phyloP scores from a whole-genome alignment of 2,329 filamentous ascomycete species.

The Bipolaris zeicola region DNA sequence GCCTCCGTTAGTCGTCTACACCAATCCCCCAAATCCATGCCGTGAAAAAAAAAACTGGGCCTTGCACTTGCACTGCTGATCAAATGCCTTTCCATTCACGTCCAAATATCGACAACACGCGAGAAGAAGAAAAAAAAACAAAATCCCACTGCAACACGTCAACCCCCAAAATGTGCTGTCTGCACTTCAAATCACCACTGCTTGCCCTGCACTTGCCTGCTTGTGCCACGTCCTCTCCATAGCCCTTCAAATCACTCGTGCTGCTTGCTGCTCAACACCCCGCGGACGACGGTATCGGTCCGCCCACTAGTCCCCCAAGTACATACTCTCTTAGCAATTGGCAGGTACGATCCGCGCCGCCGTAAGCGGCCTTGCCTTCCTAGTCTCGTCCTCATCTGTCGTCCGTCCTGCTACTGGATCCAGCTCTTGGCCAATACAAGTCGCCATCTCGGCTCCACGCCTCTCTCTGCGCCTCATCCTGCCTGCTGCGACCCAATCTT shows the following conservation, averaged over 20 bases:
- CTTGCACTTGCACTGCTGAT: slow-evolving; percentile 45
- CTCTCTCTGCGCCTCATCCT: slow-evolving; percentile 39
- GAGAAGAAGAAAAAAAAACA: slow-evolving; percentile 36
- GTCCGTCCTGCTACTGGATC: slow-evolving; percentile 40
- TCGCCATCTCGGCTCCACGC: slow-evolving; percentile 32
- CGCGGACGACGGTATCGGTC: slow-evolving; percentile 38
- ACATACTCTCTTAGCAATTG: slow-evolving; percentile 35
- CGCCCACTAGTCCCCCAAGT: slow-evolving; percentile 29
- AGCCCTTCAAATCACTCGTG: slow-evolving; percentile 18
- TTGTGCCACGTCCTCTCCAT: slow-evolving; percentile 27
- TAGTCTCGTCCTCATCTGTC: slow-evolving; percentile 40
- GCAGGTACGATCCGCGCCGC: slow-evolving; percentile 40
- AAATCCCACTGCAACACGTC: slow-evolving; percentile 26
- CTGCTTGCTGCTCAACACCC: slow-evolving; percentile 30
- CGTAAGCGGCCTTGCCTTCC: slow-evolving; percentile 40
- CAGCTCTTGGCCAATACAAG: slow-evolving; percentile 41
- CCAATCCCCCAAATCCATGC: slow-evolving; percentile 37
- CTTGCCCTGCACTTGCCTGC: slow-evolving; percentile 20
- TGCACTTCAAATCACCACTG: slow-evolving; percentile 27
- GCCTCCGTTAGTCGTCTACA: slow-evolving; percentile 27
- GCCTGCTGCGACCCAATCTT: slow-evolving; percentile 35
- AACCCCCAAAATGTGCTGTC: slow-evolving; percentile 15
- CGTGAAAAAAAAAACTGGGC: slow-evolving; percentile 34
- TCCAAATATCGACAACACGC: slow-evolving; percentile 29
- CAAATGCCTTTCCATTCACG: slow-evolving; percentile 47